phyloP scores from a whole-genome alignment of 257 asterid species.

The Phtheirospermum japonicum region DNA sequence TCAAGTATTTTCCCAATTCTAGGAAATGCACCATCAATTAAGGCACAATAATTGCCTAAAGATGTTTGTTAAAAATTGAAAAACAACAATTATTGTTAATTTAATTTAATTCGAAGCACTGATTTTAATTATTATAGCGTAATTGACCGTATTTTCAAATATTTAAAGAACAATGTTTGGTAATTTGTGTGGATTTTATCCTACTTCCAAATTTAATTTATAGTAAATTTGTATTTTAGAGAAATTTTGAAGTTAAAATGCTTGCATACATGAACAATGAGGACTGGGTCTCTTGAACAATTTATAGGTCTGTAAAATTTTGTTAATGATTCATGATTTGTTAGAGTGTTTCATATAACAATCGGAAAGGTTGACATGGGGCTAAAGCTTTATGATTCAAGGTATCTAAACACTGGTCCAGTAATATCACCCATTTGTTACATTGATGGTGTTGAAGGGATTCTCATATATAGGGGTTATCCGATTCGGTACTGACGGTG shows the following conservation, averaged over 20 bases:
- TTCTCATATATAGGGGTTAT: slow-evolving; percentile 92
- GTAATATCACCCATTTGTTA: slow-evolving; percentile 91
- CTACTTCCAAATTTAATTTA: background rate
- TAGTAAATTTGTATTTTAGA: background rate
- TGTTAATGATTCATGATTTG: slow-evolving; percentile 27
- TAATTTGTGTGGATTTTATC: background rate
- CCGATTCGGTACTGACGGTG: no score
- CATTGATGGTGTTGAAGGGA: slow-evolving; percentile 96
- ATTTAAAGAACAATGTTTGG: background rate
- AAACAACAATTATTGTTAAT: no score
- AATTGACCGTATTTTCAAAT: background rate
- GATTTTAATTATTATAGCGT: background rate
- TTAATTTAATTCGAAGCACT: background rate
- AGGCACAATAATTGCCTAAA: slow-evolving; percentile 79
- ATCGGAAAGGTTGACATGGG: slow-evolving; percentile 79
- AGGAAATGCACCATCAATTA: no score
- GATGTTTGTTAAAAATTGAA: slow-evolving; percentile 61
- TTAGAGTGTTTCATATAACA: slow-evolving; percentile 53
- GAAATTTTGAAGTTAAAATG: background rate
- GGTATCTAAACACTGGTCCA: slow-evolving; percentile 95
- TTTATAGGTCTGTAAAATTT: slow-evolving; percentile 7
- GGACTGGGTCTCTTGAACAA: background rate
- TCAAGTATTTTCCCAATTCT: no score
- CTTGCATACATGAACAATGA: background rate
- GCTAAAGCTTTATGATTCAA: slow-evolving; percentile 95